phyloP scores from a whole-genome alignment of 257 asterid genomes.

The Nicotiana paniculata region DNA sequence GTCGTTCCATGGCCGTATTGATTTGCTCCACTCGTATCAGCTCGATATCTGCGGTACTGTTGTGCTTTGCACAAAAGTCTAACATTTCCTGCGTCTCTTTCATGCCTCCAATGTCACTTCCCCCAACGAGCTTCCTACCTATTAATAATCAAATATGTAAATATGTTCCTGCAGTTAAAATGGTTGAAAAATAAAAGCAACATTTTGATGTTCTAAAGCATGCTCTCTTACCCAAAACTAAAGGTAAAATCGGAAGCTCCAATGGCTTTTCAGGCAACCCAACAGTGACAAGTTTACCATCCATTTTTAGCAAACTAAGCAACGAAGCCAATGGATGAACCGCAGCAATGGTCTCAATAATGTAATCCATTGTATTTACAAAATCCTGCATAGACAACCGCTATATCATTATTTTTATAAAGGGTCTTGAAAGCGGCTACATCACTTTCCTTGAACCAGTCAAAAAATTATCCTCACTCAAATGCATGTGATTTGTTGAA shows the following conservation, averaged over 20 bases:
- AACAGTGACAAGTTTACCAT: constrained; percentile 52
- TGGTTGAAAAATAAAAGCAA: not conserved
- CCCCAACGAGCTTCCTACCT: constrained; percentile 59
- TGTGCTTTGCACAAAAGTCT: constrained; percentile 53
- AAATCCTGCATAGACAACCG: constrained; percentile 38
- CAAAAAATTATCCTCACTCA: not conserved
- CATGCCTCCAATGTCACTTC: constrained; percentile 55
- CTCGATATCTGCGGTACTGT: constrained; percentile 49
- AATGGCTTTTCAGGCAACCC: constrained; percentile 58
- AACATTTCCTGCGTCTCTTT: constrained; percentile 72
- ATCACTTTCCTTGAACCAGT: not conserved
- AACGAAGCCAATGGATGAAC: constrained; percentile 46
- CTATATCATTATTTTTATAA: not conserved
- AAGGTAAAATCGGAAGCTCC: constrained; percentile 54
- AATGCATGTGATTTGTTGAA: not conserved
- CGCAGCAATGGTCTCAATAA: constrained; percentile 49
- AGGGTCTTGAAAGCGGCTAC: not conserved
- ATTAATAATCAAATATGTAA: not conserved
- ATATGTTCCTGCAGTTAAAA: not conserved
- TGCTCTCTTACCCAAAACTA: constrained; percentile 40
- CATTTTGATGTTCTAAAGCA: not conserved
- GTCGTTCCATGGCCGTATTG: constrained; percentile 50
- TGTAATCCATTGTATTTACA: constrained; percentile 51
- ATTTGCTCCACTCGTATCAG: constrained; percentile 33
- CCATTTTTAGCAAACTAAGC: constrained; percentile 45